Percentiles rank a stretch among this genome's conserved stretches.
These are phyloP conservation scores for Nepenthes gracilis DNA, from an alignment of 148 eudicot genomes.

Conservation along the genomic window DNA sequence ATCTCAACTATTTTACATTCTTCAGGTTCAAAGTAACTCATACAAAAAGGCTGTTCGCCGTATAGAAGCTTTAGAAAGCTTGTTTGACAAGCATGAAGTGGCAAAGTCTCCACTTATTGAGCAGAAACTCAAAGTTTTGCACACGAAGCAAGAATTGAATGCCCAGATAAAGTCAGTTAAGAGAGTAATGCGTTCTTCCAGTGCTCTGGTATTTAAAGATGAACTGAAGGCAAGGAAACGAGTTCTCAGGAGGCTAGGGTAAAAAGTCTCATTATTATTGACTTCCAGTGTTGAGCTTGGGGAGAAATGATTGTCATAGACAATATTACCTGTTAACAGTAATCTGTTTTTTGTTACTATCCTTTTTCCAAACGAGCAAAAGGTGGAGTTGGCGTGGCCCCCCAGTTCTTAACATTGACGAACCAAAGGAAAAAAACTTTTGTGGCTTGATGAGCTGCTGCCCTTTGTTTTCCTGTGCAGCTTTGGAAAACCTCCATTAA, in stretches of 20 bases:
- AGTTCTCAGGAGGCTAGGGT: constrained; percentile 86
- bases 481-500: no score
- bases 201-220: constrained; percentile 80
- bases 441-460: no score
- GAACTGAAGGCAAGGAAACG: constrained; percentile 96
- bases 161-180: constrained; percentile 66
- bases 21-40: constrained; percentile 70
- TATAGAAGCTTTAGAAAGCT: constrained; percentile 76
- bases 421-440: no score
- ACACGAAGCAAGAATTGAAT: constrained; percentile 67
- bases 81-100: constrained; percentile 79
- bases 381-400: no score
- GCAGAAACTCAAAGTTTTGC: constrained; percentile 63
- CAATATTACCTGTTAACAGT: no score
- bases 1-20: constrained; percentile 6
- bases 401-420: no score
- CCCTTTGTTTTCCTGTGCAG: no score
- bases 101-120: constrained; percentile 78
- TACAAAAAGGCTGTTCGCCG: constrained; percentile 79
- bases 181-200: constrained; percentile 56
- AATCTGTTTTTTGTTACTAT: no score
- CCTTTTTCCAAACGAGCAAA: no score
- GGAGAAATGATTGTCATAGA: no score
- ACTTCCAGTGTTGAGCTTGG: no score
- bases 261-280: constrained; percentile 2